Evolutionary conservation across 768 basidiomycete species (phyloP), one percentile per base, ranked within the genome.

Genomic region (Trametes sanguinea): DNA sequence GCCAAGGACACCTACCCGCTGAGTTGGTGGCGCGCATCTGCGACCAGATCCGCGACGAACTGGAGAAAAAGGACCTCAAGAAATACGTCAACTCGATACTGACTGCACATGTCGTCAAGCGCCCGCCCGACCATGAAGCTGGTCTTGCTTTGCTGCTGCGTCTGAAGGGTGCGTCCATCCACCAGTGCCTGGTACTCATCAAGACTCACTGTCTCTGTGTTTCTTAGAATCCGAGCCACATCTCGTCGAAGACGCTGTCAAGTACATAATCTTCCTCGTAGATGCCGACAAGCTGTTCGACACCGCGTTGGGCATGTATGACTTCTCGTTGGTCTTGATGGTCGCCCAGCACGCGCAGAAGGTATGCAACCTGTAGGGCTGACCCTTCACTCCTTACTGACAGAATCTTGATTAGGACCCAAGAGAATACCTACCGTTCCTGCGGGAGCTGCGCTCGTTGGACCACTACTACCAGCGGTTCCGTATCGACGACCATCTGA

Each of bases 251-350:
- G 95, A 98, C 61, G 97, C 97, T 6, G 91, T 98, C 69, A 98
- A 95, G 72, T 99, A 98, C 71, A 89, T 98, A 72, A 98, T 98
- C 73, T 99, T 98, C 81, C 84, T 99, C 35, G 93, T 94, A 17
- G 94, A 98, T 67, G 94, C 94, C 0, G 86, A 98, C 68, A 81
- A 81, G 47, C 81, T 99, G 4, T 98, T 96, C 76, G 88, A 98
- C 72, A 90, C 92, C 10, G 97, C 97, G 1, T 82, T 99, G 35
- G 97, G 97, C 17, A 98, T 98, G 95, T 99, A 99, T 71, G 95
- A 99, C 75, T 98, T 98, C 77, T 88, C 92, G 32, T 79, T 99
- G 16, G 96, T 98, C 6, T 78, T 98, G 27, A 89, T 98, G 88
- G 85, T 99, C 44, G 95, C 97, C 1, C 97, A 98, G 71, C 90